These are phyloP conservation scores for Salix arbutifolia DNA, from an alignment of 345 rosid species.

Conservation along the genomic window DNA sequence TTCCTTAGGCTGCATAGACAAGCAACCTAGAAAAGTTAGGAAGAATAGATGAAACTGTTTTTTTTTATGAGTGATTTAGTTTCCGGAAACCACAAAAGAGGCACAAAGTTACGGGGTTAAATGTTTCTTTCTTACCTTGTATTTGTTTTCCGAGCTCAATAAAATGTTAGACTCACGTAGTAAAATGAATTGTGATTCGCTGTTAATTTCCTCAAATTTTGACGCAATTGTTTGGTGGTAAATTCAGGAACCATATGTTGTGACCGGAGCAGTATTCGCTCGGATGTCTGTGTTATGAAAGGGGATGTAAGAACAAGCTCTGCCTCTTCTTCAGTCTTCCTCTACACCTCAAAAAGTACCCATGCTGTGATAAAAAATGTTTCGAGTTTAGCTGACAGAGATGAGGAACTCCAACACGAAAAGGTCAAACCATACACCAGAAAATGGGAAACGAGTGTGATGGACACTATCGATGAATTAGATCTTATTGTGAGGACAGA, in stretches of 20 bases:
- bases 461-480: constrained; percentile 68
- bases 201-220: neutral
- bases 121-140: neutral
- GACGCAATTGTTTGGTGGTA: neutral
- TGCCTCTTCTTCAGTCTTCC: constrained; percentile 59
- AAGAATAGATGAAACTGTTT: neutral
- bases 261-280: constrained; percentile 59
- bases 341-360: constrained; percentile 33
- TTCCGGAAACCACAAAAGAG: neutral
- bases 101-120: neutral
- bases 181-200: neutral
- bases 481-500: constrained; percentile 39
- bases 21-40: neutral
- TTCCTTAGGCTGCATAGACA: neutral
- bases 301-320: constrained; percentile 69
- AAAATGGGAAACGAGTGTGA: constrained; percentile 75
- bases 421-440: constrained; percentile 78
- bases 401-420: constrained; percentile 32
- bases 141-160: neutral
- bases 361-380: constrained; percentile 8
- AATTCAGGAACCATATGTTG: constrained; percentile 71
- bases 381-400: constrained; percentile 14
- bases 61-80: neutral
- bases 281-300: constrained; percentile 69
- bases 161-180: neutral